phyloP scores from a whole-genome alignment of 2,329 filamentous ascomycete genomes.

The Emydomyces testavorans region DNA sequence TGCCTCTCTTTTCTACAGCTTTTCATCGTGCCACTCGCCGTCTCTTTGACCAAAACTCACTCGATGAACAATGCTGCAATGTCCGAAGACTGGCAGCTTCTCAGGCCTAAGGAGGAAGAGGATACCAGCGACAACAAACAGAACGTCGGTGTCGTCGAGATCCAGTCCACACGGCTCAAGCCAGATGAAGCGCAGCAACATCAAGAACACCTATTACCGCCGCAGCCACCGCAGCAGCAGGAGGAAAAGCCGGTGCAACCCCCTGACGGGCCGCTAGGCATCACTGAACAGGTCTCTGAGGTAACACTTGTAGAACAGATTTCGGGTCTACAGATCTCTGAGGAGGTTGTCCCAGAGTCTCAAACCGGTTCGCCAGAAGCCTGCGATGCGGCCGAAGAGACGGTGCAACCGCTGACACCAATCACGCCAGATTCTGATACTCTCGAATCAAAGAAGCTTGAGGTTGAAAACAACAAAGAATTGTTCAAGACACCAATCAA shows the following conservation, averaged over 20 bases:
- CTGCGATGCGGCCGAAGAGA: background rate
- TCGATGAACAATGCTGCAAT: constrained; percentile 7
- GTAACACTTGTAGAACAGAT: background rate
- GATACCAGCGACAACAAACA: background rate
- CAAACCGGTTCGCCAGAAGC: background rate
- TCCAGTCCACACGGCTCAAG: background rate
- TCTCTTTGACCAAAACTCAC: background rate
- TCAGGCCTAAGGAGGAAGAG: background rate
- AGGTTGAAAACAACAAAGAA: background rate
- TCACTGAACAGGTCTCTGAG: background rate
- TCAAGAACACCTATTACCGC: background rate
- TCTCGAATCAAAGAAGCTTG: background rate
- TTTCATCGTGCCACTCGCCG: background rate
- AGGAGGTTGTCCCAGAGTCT: background rate
- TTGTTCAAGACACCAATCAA: too few relatives aligned
- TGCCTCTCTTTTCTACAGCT: background rate
- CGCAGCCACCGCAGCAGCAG: background rate
- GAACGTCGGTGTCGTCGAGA: background rate
- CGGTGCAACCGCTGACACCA: background rate
- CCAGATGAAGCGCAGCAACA: background rate
- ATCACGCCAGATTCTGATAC: too few relatives aligned
- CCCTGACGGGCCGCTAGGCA: background rate
- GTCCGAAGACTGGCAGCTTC: background rate
- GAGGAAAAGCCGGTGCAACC: background rate
- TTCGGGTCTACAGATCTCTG: background rate